Evolutionary conservation across 1,284 basidiomycete species (phyloP).

Genomic region (Dichomitus squalens): DNA sequence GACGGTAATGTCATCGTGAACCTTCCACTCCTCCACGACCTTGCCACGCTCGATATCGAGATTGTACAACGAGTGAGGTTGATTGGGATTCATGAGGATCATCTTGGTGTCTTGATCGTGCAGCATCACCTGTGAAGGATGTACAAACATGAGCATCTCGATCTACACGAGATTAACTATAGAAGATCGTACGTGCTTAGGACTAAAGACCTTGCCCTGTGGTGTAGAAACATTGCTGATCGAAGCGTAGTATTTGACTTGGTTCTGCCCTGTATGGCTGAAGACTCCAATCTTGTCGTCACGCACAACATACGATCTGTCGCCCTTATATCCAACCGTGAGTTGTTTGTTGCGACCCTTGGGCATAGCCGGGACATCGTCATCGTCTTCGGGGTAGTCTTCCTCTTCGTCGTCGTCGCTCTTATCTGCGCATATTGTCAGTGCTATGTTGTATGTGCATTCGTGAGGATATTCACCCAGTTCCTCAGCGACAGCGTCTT

Average conservation of each 20-base stretch:
- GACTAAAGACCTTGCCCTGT: constrained; percentile 85
- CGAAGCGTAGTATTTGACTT: constrained; percentile 87
- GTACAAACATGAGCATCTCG: not conserved
- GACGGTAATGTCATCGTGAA: constrained; percentile 87
- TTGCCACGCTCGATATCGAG: constrained; percentile 97
- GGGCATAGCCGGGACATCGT: constrained; percentile 45
- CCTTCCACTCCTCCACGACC: constrained; percentile 98
- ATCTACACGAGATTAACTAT: not conserved
- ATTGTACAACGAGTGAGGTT: constrained; percentile 86
- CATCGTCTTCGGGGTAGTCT: constrained; percentile 51
- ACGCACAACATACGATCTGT: constrained; percentile 93
- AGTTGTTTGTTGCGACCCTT: constrained; percentile 83
- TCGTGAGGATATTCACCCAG: constrained; percentile 36
- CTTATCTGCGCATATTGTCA: constrained; percentile 24
- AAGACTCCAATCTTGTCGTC: constrained; percentile 99
- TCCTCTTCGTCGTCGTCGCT: constrained; percentile 45
- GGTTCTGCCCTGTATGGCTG: constrained; percentile 76
- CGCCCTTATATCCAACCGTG: constrained; percentile 95
- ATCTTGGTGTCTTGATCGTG: constrained; percentile 98
- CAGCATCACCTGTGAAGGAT: constrained; percentile 79
- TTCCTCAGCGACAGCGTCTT: constrained; percentile 71
- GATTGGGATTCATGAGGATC: constrained; percentile 87
- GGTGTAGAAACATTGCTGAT: constrained; percentile 85
- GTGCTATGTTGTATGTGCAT: not conserved
- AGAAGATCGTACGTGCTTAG: constrained; percentile 66